A percentile compares a stretch with the other conserved stretches of the same genome.
Conservation (phyloP, 768 basidiomycete genomes). For the Neoboletus magnificus region DNA sequence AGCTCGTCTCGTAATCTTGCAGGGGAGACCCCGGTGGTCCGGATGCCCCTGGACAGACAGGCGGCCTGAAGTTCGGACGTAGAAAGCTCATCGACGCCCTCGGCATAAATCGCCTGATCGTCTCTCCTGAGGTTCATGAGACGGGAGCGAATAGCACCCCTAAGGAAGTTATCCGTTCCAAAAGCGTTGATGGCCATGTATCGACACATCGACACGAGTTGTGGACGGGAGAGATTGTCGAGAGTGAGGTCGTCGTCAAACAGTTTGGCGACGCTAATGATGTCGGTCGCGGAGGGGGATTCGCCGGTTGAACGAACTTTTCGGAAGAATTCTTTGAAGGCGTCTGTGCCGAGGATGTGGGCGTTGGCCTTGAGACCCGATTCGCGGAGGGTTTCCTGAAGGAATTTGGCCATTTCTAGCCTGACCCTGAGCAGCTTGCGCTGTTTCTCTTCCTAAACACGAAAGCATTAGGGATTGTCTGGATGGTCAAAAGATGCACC, state of each 20-base stretch:
- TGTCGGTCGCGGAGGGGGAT: slow-evolving; percentile 80
- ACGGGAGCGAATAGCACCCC: slow-evolving; percentile 83
- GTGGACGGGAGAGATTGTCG: slow-evolving; percentile 97
- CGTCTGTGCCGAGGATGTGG: slow-evolving; percentile 90
- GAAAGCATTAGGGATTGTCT: neutral
- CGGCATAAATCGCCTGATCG: slow-evolving; percentile 86
- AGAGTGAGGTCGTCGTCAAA: slow-evolving; percentile 98
- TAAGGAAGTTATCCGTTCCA: slow-evolving; percentile 97
- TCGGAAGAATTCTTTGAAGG: slow-evolving; percentile 99
- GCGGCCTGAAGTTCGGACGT: slow-evolving; percentile 88
- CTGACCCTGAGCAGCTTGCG: slow-evolving; percentile 92
- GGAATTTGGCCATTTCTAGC: slow-evolving; percentile 98
- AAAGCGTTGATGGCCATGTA: slow-evolving; percentile 99
- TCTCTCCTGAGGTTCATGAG: slow-evolving; percentile 83
- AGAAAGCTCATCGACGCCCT: slow-evolving; percentile 91
- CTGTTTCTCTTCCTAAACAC: slow-evolving; percentile 85
- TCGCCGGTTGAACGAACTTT: slow-evolving; percentile 97
- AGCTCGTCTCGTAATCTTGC: slow-evolving; percentile 88
- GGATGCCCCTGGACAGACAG: slow-evolving; percentile 91
- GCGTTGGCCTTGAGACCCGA: slow-evolving; percentile 89
- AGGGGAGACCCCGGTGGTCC: slow-evolving; percentile 83
- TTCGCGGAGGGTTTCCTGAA: slow-evolving; percentile 95
- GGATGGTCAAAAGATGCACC: slow-evolving; percentile 19
- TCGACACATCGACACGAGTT: slow-evolving; percentile 93
- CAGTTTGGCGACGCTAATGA: slow-evolving; percentile 92